These are phyloP conservation scores for Rhizophlyctis rosea DNA, from an alignment of 192 early-diverging fungal species.

Conservation along the genomic window DNA sequence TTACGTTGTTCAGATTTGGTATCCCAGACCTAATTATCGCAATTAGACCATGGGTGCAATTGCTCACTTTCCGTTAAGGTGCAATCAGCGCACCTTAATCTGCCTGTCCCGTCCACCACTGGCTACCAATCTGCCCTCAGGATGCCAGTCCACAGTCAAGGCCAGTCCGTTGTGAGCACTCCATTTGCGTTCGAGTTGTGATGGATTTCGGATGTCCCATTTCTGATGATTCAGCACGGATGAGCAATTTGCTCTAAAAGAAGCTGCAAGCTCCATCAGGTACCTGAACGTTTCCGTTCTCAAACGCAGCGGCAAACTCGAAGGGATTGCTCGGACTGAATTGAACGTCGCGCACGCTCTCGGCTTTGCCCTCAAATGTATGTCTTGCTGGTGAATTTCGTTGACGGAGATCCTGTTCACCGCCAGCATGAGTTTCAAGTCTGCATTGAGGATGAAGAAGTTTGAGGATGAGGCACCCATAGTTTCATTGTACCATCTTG, in stretches of 20 bases:
- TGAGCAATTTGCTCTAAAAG: not conserved
- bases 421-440: too few species aligned
- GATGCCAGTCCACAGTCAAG: constrained; percentile 72
- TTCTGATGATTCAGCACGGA: constrained; percentile 35
- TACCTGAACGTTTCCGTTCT: constrained; percentile 75
- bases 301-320: constrained; percentile 79
- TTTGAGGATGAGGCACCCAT: constrained; percentile 52
- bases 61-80: not conserved
- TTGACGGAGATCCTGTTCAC: too few species aligned
- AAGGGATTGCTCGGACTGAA: constrained; percentile 58
- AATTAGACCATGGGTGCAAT: not conserved
- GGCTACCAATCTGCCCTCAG: constrained; percentile 65
- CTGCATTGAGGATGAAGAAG: too few species aligned
- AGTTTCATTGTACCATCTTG: constrained; percentile 72
- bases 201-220: constrained; percentile 75
- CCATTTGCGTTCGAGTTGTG: constrained; percentile 57
- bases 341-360: constrained; percentile 75
- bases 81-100: constrained; percentile 58
- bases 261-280: not conserved
- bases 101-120: constrained; percentile 73
- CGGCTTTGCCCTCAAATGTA: constrained; percentile 72
- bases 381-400: too few species aligned
- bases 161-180: constrained; percentile 71
- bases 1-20: constrained; percentile 57
- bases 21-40: constrained; percentile 60